These are phyloP conservation scores for Candida jianshihensis DNA, from an alignment of 805 yeast genomes.

Conservation along the genomic window DNA sequence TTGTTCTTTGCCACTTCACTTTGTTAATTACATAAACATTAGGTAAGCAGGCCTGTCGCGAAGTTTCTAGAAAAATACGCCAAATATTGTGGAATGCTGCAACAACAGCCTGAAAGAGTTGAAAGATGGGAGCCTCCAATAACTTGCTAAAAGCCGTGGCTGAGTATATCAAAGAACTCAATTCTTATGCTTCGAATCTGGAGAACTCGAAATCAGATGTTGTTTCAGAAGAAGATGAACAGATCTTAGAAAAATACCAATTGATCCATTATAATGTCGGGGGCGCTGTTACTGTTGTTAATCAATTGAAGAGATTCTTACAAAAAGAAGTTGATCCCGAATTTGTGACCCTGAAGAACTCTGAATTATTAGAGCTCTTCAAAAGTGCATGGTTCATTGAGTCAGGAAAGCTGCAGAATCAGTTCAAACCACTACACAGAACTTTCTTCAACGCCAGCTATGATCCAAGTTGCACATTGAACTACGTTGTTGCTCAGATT, in stretches of 20 bases:
- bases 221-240: not conserved
- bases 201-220: not conserved
- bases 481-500: constrained; percentile 11
- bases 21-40: too few relatives aligned
- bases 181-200: constrained; percentile 8
- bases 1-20: too few relatives aligned
- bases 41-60: too few relatives aligned
- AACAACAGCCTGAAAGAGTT: too few relatives aligned
- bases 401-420: not conserved
- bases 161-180: not conserved
- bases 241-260: not conserved
- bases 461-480: constrained; percentile 14
- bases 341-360: constrained; percentile 2
- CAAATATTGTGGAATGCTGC: too few relatives aligned
- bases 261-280: constrained; percentile 39
- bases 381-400: constrained; percentile 3
- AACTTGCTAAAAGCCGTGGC: too few relatives aligned
- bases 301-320: constrained; percentile 4
- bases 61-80: too few relatives aligned
- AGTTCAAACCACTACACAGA: not conserved
- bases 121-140: too few relatives aligned
- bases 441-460: constrained; percentile 11
- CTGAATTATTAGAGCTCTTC: constrained; percentile 3
- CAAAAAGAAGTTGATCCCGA: not conserved
- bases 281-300: constrained; percentile 30